Base-by-base conservation (phyloP, 2,329 filamentous ascomycete genomes). In the Botrytis hyacinthi region DNA sequence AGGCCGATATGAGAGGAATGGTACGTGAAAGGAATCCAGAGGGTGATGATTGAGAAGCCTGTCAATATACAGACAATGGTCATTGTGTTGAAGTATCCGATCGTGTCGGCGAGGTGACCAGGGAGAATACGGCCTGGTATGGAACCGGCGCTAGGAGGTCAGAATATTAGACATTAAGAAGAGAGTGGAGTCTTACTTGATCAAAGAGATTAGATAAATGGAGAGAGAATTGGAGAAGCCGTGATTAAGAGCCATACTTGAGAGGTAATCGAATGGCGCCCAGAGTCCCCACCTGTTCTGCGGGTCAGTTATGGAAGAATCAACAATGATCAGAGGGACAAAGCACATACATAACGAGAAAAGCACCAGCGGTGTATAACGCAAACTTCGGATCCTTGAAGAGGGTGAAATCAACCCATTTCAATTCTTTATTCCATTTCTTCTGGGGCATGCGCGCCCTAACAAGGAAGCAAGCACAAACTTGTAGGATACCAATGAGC, bases 61-160 rank as follows among this genome's bases (percentile, higher is more conserved):
- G 85, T 82, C 61, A 84, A 71, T n/a, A 81, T 79, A 22, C 83
- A 83, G 71, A 86, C 81, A 32, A 86, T 80, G 69, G 85, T 84
- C 74, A 88, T 83, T 46, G 85, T 82, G 77, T 89, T 89, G 80
- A 85, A 86, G 4, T 84, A 83, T 2, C 87, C 88, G 26, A 85
- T 76, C 73, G 83, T 84, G 77, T 89, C 87, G 6, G 84, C 87
- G 20, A 88, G 76, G 59, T 76, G 84, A 83, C 18, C 86, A 86
- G 1, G 87, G 86, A 2, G 29, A 22, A 71, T 51, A 18, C 69
- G 42, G 12, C 59, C 59, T 84, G 81, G 78, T 87, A 88, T 82
- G 73, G 84, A 83, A 81, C 75, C 84, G 80, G 26, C 73, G 51
- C 73, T 77, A n/a, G n/a, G 42, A 54, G 42, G 46, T 37, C 44